A percentile compares a stretch with the other conserved stretches of the same genome.
These are phyloP conservation scores for Viola odorata DNA, from an alignment of 345 rosid genomes.

Conservation along the genomic window DNA sequence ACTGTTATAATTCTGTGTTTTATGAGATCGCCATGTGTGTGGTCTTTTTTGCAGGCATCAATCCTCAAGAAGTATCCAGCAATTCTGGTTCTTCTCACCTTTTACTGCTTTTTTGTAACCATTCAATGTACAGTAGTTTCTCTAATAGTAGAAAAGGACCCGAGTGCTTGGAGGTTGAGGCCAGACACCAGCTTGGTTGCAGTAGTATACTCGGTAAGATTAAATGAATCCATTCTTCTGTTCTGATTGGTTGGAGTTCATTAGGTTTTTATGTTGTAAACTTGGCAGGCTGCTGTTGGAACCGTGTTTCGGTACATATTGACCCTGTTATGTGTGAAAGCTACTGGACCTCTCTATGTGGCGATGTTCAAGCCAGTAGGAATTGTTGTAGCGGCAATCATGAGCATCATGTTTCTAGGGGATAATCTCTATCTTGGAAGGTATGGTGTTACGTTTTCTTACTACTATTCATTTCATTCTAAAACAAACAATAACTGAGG, in stretches of 20 bases:
- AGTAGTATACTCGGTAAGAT: conserved; percentile 17
- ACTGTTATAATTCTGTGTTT: too few relatives aligned
- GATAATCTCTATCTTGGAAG: conserved; percentile 25
- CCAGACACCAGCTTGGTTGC: conserved; percentile 12
- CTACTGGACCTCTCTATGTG: conserved; percentile 27
- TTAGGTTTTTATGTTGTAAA: too few relatives aligned
- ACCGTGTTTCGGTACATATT: neutral
- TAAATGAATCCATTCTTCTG: too few relatives aligned
- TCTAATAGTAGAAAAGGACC: conserved; percentile 5
- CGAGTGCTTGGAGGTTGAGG: conserved; percentile 13
- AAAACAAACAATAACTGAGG: too few relatives aligned
- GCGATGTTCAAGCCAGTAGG: conserved; percentile 31
- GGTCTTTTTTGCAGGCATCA: conserved; percentile 6
- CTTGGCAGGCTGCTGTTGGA: too few relatives aligned
- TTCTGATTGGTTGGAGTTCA: too few relatives aligned
- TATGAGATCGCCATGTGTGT: too few relatives aligned
- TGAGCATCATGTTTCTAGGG: conserved; percentile 16
- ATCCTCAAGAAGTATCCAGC: conserved; percentile 10
- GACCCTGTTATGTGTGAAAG: conserved; percentile 20
- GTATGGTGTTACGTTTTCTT: conserved; percentile 4
- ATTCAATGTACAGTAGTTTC: neutral
- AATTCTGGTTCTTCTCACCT: conserved; percentile 1
- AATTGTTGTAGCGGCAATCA: conserved; percentile 15
- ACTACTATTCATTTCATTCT: too few relatives aligned
- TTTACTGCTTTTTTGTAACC: conserved; percentile 4